A percentile compares a stretch with the other conserved stretches of the same genome.
phyloP scores from a whole-genome alignment of 768 basidiomycete genomes.

The Tylopilus cervinicoccineus region DNA sequence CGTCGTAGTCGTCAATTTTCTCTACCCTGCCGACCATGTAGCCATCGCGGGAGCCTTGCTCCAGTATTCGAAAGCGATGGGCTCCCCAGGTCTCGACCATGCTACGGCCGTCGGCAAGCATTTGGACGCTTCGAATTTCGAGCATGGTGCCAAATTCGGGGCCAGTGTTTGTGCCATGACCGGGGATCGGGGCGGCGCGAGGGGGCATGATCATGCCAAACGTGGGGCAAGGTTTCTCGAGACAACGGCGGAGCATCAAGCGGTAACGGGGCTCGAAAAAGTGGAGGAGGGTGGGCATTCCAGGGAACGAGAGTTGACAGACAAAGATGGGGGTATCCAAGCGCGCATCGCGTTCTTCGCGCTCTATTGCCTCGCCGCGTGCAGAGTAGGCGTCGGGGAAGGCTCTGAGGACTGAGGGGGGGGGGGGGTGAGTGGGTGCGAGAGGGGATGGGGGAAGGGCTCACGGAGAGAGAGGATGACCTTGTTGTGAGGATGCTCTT shows the following conservation, averaged over 20 bases:
- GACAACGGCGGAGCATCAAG: slow-evolving; percentile 94
- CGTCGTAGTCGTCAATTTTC: slow-evolving; percentile 39
- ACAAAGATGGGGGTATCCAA: slow-evolving; percentile 91
- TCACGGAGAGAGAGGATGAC: slow-evolving; percentile 65
- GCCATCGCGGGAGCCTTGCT: slow-evolving; percentile 81
- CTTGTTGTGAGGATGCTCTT: slow-evolving; percentile 75
- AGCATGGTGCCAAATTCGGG: slow-evolving; percentile 89
- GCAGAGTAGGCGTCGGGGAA: slow-evolving; percentile 67
- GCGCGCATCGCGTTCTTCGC: slow-evolving; percentile 73
- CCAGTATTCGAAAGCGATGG: slow-evolving; percentile 79
- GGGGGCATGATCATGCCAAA: slow-evolving; percentile 94
- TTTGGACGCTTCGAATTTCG: slow-evolving; percentile 80
- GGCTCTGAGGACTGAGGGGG: slow-evolving; percentile 53
- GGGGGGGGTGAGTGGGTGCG: slow-evolving; percentile 6
- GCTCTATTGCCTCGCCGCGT: slow-evolving; percentile 58
- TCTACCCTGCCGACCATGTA: slow-evolving; percentile 87
- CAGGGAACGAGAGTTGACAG: slow-evolving; percentile 86
- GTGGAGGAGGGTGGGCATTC: slow-evolving; percentile 84
- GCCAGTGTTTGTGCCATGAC: slow-evolving; percentile 19
- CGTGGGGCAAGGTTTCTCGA: slow-evolving; percentile 67
- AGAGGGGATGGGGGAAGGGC: slow-evolving; percentile 17
- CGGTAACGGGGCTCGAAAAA: slow-evolving; percentile 95
- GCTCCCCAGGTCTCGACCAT: slow-evolving; percentile 74
- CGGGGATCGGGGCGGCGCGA: slow-evolving; percentile 29
- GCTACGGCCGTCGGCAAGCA: slow-evolving; percentile 86